phyloP scores from a whole-genome alignment of 306 rosid genomes.

The Argentina anserina region DNA sequence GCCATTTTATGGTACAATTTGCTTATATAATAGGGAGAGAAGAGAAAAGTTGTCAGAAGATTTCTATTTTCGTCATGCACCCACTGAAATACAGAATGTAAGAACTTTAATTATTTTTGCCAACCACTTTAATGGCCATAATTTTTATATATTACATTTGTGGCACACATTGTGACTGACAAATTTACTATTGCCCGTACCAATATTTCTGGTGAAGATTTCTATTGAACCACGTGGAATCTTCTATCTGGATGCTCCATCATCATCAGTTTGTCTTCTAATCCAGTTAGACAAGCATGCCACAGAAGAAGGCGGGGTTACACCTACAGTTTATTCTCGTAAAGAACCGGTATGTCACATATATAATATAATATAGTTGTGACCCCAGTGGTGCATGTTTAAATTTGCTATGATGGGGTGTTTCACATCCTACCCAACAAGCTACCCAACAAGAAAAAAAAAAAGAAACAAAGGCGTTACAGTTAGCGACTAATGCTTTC shows the following conservation, averaged over 20 bases:
- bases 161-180: neutral
- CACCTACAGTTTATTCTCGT: slow-evolving; percentile 91
- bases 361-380: slow-evolving; percentile 11
- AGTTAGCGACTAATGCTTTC: neutral
- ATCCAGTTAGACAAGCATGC: slow-evolving; percentile 98
- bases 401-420: neutral
- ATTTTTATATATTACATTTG: neutral
- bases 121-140: neutral
- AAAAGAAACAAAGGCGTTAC: neutral
- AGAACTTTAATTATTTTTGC: slow-evolving; percentile 23
- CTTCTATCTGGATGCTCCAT: slow-evolving; percentile 88
- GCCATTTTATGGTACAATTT: slow-evolving; percentile 94
- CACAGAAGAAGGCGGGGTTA: slow-evolving; percentile 93
- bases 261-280: slow-evolving; percentile 87
- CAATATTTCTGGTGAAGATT: slow-evolving; percentile 43
- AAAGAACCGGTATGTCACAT: slow-evolving; percentile 80
- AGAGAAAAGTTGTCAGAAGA: slow-evolving; percentile 96
- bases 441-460: neutral
- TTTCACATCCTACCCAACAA: neutral
- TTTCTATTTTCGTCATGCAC: slow-evolving; percentile 65
- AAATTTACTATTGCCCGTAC: slow-evolving; percentile 18
- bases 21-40: slow-evolving; percentile 96
- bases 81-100: slow-evolving; percentile 78
- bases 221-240: slow-evolving; percentile 63
- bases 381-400: neutral